Base-by-base conservation (phyloP, 768 basidiomycete species). In the Boletus huronensis region DNA sequence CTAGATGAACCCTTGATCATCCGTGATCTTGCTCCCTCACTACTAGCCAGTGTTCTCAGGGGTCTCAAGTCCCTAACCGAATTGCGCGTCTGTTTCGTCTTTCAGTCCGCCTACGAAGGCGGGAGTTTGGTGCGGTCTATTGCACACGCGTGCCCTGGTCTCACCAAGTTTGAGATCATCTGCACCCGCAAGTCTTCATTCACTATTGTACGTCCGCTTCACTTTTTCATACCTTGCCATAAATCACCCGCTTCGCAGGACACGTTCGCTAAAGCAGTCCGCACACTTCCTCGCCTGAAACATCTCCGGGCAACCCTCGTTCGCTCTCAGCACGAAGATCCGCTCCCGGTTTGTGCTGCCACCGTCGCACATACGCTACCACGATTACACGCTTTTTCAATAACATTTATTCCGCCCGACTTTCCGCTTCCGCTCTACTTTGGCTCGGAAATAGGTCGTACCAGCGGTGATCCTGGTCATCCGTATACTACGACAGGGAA, bases 101-200 rank as follows among this genome's bases (percentile, higher is more conserved):
- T 90, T 47, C 85, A 89, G 62, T 83, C 83, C 2, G 82, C 83
- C 62, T 89, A 89, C 62, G 88, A 90, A 59, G 84, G 85, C 62
- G 84, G 82, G 26, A 83, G 83, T 59, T 72, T 89, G 53, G 74
- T 90, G 32, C 81, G 85, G 42, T 83, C 84, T 4, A 77, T 90
- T 53, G 80, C 82, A 49, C 71, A 81, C 13, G 78, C 84, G 0
- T 89, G 87, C 62, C 87, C 88, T 11, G 77, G 78, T 49, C 74
- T 90, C 35, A 75, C 72, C 32, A 79, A 83, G 63, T 74, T 90
- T 8, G 82, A 87, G 57, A 70, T 90, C 39, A 82, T 82, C 16
- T 88, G 85, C 64, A 76, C 78, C 13, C 82, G 82, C 60, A 84
- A 82, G 60, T 84, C 88, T 11, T 87, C 87, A 1, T 85, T 90